Conservation (phyloP, 805 yeast genomes). For the Blastobotrys americana region DNA sequence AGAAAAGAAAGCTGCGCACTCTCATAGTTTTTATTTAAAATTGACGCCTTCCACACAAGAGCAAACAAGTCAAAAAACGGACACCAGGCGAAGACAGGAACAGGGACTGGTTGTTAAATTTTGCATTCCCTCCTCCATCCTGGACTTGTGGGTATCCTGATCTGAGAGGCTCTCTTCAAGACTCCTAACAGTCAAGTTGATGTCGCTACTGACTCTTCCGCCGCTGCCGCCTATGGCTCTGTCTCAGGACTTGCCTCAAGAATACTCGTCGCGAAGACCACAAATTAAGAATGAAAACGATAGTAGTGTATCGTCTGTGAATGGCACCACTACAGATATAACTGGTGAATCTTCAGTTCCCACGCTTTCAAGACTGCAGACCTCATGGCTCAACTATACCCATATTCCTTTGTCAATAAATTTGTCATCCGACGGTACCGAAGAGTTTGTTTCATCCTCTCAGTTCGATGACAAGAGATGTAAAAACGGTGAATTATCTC, state of each 20-base stretch:
- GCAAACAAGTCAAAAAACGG: too few relatives aligned
- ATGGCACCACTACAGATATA: background rate
- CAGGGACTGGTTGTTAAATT: too few relatives aligned
- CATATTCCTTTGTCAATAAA: background rate
- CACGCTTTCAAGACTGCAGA: background rate
- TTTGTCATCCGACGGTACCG: background rate
- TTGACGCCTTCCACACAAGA: too few relatives aligned
- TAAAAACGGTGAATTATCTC: too few relatives aligned
- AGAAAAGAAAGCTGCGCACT: too few relatives aligned
- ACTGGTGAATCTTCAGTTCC: background rate
- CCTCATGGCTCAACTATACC: background rate
- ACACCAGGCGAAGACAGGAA: too few relatives aligned
- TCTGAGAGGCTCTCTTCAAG: too few relatives aligned
- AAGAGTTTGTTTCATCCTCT: background rate
- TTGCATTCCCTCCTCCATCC: too few relatives aligned
- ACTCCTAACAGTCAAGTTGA: too few relatives aligned
- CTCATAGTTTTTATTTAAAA: too few relatives aligned
- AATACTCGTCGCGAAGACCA: background rate
- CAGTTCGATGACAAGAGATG: too few relatives aligned
- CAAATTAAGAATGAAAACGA: background rate
- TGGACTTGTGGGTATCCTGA: too few relatives aligned
- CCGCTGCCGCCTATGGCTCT: background rate
- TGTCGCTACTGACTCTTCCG: background rate
- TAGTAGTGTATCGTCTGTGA: background rate
- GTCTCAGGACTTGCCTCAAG: background rate